Conservation (phyloP, 2,329 filamentous ascomycete genomes). For the Neopestalotiopsis sp. region DNA sequence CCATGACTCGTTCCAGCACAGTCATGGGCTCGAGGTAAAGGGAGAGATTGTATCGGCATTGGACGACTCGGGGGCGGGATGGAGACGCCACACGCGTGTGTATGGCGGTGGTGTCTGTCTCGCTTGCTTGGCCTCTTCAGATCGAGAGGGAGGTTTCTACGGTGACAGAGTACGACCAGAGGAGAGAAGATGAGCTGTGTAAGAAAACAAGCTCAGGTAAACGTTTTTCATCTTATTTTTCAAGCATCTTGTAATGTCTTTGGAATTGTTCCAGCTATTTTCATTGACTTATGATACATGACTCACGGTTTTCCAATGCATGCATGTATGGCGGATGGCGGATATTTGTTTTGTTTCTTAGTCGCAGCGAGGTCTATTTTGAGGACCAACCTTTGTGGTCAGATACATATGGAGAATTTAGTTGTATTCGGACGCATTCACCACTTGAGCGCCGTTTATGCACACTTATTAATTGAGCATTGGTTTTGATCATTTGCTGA, state of each 20-base stretch:
- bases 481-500: too few relatives aligned
- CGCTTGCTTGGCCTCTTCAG: constrained; percentile 54
- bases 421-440: too few relatives aligned
- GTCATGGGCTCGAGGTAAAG: constrained; percentile 47
- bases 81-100: constrained; percentile 63
- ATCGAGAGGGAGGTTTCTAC: constrained; percentile 54
- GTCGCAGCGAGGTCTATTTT: too few relatives aligned
- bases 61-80: constrained; percentile 53
- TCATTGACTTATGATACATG: too few relatives aligned
- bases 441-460: too few relatives aligned
- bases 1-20: constrained; percentile 34
- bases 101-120: constrained; percentile 64
- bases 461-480: too few relatives aligned
- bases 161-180: constrained; percentile 58
- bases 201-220: background rate
- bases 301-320: too few relatives aligned
- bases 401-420: too few relatives aligned
- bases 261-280: too few relatives aligned
- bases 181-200: constrained; percentile 46
- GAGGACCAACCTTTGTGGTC: too few relatives aligned
- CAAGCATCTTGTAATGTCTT: background rate
- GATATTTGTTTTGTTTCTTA: too few relatives aligned
- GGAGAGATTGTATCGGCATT: constrained; percentile 56
- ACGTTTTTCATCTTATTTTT: background rate
- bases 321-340: too few relatives aligned